These are phyloP conservation scores for Microsporum canis DNA, from an alignment of 2,329 filamentous ascomycete species.

Conservation along the genomic window DNA sequence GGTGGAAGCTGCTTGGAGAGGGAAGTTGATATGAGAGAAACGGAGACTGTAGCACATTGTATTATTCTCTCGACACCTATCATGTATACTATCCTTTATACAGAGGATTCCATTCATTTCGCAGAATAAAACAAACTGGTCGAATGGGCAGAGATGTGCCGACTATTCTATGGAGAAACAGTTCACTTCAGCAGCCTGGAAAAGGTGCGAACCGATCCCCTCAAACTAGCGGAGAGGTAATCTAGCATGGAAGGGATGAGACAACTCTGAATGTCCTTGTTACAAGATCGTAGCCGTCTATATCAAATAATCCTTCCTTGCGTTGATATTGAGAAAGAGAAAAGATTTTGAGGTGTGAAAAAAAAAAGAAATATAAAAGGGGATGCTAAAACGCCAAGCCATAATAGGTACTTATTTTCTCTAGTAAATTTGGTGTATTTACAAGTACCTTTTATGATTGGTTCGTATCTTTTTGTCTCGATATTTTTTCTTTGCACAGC, in stretches of 20 bases:
- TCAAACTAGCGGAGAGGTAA: slow-evolving; percentile 35
- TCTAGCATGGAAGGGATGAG: slow-evolving; percentile 28
- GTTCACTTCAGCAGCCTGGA: slow-evolving; percentile 15
- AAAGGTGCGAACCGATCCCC: slow-evolving; percentile 30
- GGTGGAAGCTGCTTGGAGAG: neutral
- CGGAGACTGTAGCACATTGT: neutral
- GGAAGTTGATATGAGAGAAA: neutral
- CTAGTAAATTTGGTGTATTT: neutral
- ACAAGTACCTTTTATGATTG: neutral
- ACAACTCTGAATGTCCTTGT: neutral
- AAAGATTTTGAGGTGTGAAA: neutral
- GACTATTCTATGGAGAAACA: slow-evolving; percentile 39
- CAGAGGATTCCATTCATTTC: neutral
- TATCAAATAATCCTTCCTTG: neutral
- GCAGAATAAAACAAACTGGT: neutral
- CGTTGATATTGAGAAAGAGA: slow-evolving; percentile 1
- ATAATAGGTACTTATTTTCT: neutral
- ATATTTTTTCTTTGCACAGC: neutral
- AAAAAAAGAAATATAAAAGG: neutral
- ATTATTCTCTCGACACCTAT: neutral
- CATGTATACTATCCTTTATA: neutral
- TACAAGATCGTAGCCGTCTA: neutral
- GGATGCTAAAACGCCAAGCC: neutral
- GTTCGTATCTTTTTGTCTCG: neutral
- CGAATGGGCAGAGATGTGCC: slow-evolving; percentile 24